Base-by-base conservation (phyloP, 331 rosid genomes). In the Pyracantha coccinea region DNA sequence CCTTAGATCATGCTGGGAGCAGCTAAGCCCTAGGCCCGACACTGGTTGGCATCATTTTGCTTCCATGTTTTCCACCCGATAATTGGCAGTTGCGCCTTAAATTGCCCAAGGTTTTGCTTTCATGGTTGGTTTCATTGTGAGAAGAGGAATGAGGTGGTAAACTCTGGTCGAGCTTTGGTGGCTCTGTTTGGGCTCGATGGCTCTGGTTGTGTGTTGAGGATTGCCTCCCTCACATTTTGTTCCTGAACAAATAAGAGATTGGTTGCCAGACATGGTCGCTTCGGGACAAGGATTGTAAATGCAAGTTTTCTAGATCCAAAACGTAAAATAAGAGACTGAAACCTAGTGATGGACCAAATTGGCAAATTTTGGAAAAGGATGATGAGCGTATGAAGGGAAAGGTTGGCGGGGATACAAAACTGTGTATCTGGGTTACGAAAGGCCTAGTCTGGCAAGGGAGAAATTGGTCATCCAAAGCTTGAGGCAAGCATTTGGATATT, bases 1-100 rank as follows among this genome's bases (percentile, higher is more conserved):
- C 78, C 33, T 80, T 81, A 67, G 83, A 75, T 71, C 60, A 69
- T 47, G 75, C 60, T 27, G 66, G 60, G 63, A 57, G 21, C 68
- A 65, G 50, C 60, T 21, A 10, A 55, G 69, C 25, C 29, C 70
- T 53, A 29, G 59, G 31, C 73, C 75, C 29, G 72, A 79, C 78
- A 64, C 61, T 68, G 59, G 74, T 35, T 28, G 79, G 19, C 79
- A 4, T 29, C 50, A 57, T 60, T 69, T 74, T 64, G 71, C 47
- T 75, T 66, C 68, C 68, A 8, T 31, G 50, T 29, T 45, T 35
- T 58, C 72, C 62, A 14, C 53, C 79, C 33, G 9, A 6, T 14
- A 45, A 44, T 41, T 31, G 65, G 74, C 75, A 12, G 76, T 44
- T 47, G 41, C 78, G 38, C 45, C 60, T 35, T 21, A 16, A 68